phyloP scores from a whole-genome alignment of 805 yeast genomes.

The Lipomyces sp. region DNA sequence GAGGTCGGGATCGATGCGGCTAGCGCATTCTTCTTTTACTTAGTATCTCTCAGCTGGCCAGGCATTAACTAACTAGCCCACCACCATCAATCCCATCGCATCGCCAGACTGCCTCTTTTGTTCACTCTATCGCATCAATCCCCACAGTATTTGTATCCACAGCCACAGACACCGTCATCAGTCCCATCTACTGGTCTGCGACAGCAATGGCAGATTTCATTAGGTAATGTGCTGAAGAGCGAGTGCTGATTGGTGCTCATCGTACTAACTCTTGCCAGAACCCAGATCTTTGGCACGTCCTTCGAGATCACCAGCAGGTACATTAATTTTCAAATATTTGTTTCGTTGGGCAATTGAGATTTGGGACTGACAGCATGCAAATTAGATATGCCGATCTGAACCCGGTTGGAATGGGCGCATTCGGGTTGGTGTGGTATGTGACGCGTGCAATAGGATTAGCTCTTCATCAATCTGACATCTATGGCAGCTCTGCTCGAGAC shows the following conservation, averaged over 20 bases:
- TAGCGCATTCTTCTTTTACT: not conserved
- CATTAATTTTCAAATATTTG: slow-evolving; percentile 38
- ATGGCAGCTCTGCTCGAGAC: slow-evolving; percentile 75
- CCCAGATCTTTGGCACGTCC: slow-evolving; percentile 93
- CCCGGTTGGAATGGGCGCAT: slow-evolving; percentile 99
- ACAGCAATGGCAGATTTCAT: slow-evolving; percentile 43
- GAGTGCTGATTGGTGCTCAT: not conserved
- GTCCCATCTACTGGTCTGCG: not conserved
- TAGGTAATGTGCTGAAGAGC: slow-evolving; percentile 32
- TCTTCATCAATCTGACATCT: slow-evolving; percentile 7
- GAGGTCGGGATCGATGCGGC: not conserved
- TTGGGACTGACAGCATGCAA: not conserved
- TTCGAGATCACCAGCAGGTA: slow-evolving; percentile 77
- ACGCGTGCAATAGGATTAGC: not conserved
- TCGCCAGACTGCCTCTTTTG: not conserved
- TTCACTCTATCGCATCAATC: not conserved
- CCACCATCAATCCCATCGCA: not conserved
- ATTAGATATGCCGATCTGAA: slow-evolving; percentile 84
- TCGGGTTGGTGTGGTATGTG: slow-evolving; percentile 82
- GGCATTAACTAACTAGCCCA: too few species aligned
- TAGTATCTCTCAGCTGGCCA: not conserved
- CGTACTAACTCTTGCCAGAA: slow-evolving; percentile 50
- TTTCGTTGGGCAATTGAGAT: not conserved
- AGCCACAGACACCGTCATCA: not conserved
- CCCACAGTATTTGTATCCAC: not conserved